Evolutionary conservation across 306 rosid species (phyloP).

Genomic region (Malus asiatica): DNA sequence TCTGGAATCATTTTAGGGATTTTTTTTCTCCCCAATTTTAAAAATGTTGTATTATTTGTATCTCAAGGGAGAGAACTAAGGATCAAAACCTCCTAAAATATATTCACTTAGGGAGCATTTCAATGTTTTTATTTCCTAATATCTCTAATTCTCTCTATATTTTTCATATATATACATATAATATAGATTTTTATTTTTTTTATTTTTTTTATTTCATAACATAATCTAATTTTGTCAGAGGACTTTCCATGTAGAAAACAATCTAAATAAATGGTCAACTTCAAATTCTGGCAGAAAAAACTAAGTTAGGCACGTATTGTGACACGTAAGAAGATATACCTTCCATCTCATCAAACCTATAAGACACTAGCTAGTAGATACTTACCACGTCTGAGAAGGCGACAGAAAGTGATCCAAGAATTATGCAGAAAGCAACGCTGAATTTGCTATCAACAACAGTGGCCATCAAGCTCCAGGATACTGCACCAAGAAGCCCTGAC

Average conservation of each 20-base stretch:
- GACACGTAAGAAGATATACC: background rate
- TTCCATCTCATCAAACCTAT: background rate
- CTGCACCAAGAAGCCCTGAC: slow-evolving; percentile 95
- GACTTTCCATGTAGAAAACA: background rate
- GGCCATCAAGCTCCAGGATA: slow-evolving; percentile 93
- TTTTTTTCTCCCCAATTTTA: background rate
- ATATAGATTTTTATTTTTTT: background rate
- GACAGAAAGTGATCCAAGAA: slow-evolving; percentile 92
- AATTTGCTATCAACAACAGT: slow-evolving; percentile 73
- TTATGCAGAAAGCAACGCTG: slow-evolving; percentile 77
- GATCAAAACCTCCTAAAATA: background rate
- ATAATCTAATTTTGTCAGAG: background rate
- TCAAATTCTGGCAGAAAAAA: background rate
- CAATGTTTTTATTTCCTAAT: background rate
- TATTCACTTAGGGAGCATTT: background rate
- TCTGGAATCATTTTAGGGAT: background rate
- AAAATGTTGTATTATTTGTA: background rate
- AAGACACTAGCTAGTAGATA: slow-evolving; percentile 11
- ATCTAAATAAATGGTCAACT: background rate
- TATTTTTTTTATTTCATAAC: background rate
- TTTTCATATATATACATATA: too few species aligned
- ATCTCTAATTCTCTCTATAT: background rate
- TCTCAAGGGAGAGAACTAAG: background rate
- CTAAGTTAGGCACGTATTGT: background rate
- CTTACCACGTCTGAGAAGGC: slow-evolving; percentile 99